Base-by-base conservation (phyloP, 1,139 yeast genomes). In the Petasospora rhodanensis region DNA sequence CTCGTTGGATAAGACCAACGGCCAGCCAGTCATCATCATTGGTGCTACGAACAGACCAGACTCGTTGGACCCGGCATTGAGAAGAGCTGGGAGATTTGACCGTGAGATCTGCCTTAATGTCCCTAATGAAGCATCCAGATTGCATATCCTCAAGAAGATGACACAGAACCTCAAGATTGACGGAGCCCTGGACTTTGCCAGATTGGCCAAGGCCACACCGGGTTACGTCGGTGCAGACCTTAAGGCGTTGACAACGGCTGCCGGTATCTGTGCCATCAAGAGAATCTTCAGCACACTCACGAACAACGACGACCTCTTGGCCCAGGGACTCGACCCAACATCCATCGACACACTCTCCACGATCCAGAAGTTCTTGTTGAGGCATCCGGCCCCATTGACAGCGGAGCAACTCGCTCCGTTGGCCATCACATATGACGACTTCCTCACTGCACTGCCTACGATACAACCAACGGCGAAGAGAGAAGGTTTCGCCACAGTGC, bases 11-110 rank as follows among this genome's bases (percentile, higher is more conserved):
- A 87, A 87, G 47, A 89, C 96, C 1, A 82, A 73, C 32, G 96
- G 96, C 1, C 84, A 82, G 42, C 97, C 98, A 0, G 96, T 91
- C 40, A 86, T 91, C 50, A 85, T 91, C 4, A 83, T 91, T 41
- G 98, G 98, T 27, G 98, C 98, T 1, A 91, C 99, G 0, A 93
- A 91, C 58, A 71, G 98, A 50, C 99, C 99, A 0, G 98, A 91
- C 57, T 79, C 97, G 0, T 71, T 91, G 23, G 99, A 91, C 59
- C 89, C 97, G 1, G 98, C 98, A 1, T 68, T 91, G 44, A 71
- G 98, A 61, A 73, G 98, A 58, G 97, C 97, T 0, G 99, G 98
- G 4, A 73, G 99, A 55, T 91, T 91, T 52, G 98, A 91, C 54
- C 71, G 96, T 42, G 99, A 93, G 58, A 91, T 93, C 38, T 85